These are phyloP conservation scores for Calonectria naviculata DNA, from an alignment of 2,329 filamentous ascomycete species.

Conservation along the genomic window DNA sequence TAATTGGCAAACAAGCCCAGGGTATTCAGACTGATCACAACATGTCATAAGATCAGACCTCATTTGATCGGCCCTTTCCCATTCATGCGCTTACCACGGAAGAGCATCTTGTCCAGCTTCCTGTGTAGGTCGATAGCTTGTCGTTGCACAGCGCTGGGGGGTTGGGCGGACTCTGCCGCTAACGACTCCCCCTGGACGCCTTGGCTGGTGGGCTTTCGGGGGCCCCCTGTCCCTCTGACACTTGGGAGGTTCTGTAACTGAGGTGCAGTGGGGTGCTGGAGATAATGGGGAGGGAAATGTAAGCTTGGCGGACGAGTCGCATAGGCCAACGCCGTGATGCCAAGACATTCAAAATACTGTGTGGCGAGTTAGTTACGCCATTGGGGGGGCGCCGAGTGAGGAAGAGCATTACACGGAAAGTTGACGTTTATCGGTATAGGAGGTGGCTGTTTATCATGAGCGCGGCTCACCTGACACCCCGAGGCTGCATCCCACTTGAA, in stretches of 20 bases:
- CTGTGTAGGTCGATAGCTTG: background rate
- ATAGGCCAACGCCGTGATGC: background rate
- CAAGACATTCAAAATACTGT: background rate
- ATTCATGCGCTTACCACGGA: background rate
- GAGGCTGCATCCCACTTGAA: background rate
- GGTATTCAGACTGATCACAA: background rate
- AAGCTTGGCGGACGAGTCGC: conserved; percentile 13
- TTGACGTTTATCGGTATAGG: background rate
- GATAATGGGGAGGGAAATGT: conserved; percentile 9
- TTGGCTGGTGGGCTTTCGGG: conserved; percentile 9
- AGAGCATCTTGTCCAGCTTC: background rate
- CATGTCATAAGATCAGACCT: background rate
- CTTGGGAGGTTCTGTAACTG: conserved; percentile 20
- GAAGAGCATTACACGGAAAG: too few species aligned
- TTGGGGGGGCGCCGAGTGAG: background rate
- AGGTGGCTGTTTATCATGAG: background rate
- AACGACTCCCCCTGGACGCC: conserved; percentile 1
- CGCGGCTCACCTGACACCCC: background rate
- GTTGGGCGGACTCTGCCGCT: conserved; percentile 6
- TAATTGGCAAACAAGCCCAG: background rate
- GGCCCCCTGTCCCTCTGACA: conserved; percentile 18
- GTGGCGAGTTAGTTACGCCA: background rate
- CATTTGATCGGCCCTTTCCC: background rate
- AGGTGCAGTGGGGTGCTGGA: conserved; percentile 6
- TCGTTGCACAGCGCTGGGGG: background rate